phyloP scores from a whole-genome alignment of 2,329 filamentous ascomycete genomes.

The Xylaria sp. region DNA sequence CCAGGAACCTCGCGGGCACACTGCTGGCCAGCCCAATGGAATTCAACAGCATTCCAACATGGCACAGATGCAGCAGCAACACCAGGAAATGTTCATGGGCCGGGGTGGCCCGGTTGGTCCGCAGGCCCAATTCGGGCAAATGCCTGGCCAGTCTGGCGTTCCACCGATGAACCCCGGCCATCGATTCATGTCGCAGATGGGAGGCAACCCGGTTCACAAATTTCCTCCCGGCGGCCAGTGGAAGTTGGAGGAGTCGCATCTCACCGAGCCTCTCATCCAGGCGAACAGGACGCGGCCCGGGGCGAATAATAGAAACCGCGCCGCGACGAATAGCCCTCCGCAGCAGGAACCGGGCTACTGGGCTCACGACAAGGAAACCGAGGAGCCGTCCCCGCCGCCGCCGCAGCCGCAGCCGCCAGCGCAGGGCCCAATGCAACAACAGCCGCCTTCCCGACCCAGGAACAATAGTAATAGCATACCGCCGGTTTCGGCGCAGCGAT shows the following conservation, averaged over 20 bases:
- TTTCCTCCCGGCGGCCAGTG: slow-evolving; percentile 51
- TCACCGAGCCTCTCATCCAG: slow-evolving; percentile 52
- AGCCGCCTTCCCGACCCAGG: slow-evolving; percentile 24
- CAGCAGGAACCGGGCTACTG: slow-evolving; percentile 39
- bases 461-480: slow-evolving; percentile 41
- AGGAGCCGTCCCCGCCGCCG: slow-evolving; percentile 26
- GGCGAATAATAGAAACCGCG: slow-evolving; percentile 41
- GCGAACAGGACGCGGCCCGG: slow-evolving; percentile 40
- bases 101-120: slow-evolving; percentile 27
- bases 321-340: slow-evolving; percentile 36
- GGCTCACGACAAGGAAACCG: slow-evolving; percentile 58
- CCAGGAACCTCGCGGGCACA: slow-evolving; percentile 24
- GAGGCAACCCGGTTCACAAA: slow-evolving; percentile 44
- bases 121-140: slow-evolving; percentile 25
- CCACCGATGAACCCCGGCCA: slow-evolving; percentile 26
- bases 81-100: slow-evolving; percentile 26
- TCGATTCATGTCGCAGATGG: slow-evolving; percentile 30
- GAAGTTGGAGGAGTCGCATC: slow-evolving; percentile 58
- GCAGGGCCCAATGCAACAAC: slow-evolving; percentile 17
- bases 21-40: slow-evolving; percentile 19
- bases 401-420: too few species aligned
- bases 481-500: slow-evolving; percentile 55
- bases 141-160: slow-evolving; percentile 19
- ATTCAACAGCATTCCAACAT: slow-evolving; percentile 20
- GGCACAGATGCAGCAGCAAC: slow-evolving; percentile 23